Base-by-base conservation (phyloP, 148 eudicot species). In the Cornus suecica region DNA sequence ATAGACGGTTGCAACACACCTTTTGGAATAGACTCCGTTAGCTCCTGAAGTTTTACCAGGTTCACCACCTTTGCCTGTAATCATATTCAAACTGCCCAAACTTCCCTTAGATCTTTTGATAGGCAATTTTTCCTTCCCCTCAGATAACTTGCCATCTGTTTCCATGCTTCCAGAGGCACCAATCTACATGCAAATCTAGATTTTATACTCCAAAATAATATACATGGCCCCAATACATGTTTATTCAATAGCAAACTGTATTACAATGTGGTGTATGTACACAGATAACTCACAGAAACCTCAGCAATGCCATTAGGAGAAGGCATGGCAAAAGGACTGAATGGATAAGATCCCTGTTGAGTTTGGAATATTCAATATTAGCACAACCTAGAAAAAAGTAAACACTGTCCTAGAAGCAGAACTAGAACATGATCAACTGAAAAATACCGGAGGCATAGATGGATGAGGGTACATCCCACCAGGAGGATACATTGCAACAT, bases 401-500 rank as follows among this genome's bases (percentile, higher is more conserved):
- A 29, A 48, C 6, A n/a, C 18, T 25, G 20, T 48, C 3, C 41
- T 14, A 66, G 32, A n/a, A 72, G 61, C 28, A 52, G 1, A 73
- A 69, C 66, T 22, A 71, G 2, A 13, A 58, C 10, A 29, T 26
- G 24, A 66, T 61, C 42, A 24, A 69, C n/a, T 72, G 73, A 64
- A 37, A 54, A 72, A 27, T 88, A 96, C 99, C 89, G 97, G 97
- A 83, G 98, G 93, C 66, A 96, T 88, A 56, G 98, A 87, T 67
- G 99, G 99, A 84, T 96, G 99, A 28, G 94, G 95, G 69, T 96
- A 96, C 42, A 96, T 72, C 56, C 94, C 93, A 78, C 99, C 99
- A 83, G 85, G 97, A 76, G 99, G 98, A 90, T 96, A 96, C 99
- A 96, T 95, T 69, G 98, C 97, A 80, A 96, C 81, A 77, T 96